These are phyloP conservation scores for Ampelocalamus luodianensis DNA, from an alignment of 176 grass and related monocot species.

Conservation along the genomic window DNA sequence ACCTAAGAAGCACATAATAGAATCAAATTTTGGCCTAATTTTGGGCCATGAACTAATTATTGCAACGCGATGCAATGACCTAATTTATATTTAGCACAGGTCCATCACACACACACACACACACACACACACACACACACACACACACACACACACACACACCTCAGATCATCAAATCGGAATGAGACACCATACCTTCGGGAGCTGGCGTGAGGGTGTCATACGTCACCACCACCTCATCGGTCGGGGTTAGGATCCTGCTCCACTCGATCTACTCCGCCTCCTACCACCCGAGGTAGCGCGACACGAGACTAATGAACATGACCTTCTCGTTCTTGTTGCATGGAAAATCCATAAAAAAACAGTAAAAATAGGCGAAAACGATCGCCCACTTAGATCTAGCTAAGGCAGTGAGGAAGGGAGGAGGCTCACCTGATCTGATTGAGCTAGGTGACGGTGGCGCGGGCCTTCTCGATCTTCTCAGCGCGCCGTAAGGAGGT, in stretches of 20 bases:
- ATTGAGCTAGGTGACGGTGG: conserved; percentile 64
- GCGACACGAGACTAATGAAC: conserved; percentile 85
- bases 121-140: not conserved
- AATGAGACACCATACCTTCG: conserved; percentile 56
- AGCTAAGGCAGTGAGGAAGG: not conserved
- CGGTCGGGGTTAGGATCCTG: conserved; percentile 98
- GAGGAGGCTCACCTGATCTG: conserved; percentile 72
- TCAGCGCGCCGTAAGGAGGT: not conserved
- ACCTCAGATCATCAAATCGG: conserved; percentile 37
- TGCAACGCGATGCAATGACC: too few relatives aligned
- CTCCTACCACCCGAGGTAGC: conserved; percentile 92
- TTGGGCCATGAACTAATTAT: too few relatives aligned
- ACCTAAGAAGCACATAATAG: too few relatives aligned
- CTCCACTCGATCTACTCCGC: conserved; percentile 98
- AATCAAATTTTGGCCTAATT: not conserved
- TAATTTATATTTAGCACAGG: too few relatives aligned
- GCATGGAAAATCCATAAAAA: conserved; percentile 25
- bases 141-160: not conserved
- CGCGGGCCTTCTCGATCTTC: conserved; percentile 64
- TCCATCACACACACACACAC: not conserved
- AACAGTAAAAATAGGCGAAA: conserved; percentile 13
- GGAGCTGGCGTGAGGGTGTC: conserved; percentile 64
- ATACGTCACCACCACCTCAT: conserved; percentile 91
- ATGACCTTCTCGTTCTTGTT: conserved; percentile 96
- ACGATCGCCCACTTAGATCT: conserved; percentile 27